These are phyloP conservation scores for Phanerodontia chrysosporium DNA, from an alignment of 768 basidiomycete species.

Conservation along the genomic window DNA sequence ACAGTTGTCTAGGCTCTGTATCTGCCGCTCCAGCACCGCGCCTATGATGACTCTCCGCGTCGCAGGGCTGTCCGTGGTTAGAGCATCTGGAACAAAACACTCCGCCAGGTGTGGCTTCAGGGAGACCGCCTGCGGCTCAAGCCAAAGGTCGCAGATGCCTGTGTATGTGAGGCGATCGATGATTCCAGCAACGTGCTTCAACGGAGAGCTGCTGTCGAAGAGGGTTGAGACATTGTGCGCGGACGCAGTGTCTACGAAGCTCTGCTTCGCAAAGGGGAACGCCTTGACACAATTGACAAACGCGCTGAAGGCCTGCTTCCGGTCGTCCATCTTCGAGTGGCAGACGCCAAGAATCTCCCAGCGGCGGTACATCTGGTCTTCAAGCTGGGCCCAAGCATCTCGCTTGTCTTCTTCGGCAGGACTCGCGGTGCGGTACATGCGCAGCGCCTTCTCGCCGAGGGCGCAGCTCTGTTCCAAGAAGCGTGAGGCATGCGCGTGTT, in stretches of 20 bases:
- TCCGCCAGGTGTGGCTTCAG: constrained; percentile 25
- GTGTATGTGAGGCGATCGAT: constrained; percentile 66
- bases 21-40: constrained; percentile 58
- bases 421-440: constrained; percentile 17
- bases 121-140: constrained; percentile 46
- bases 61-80: background rate
- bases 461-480: constrained; percentile 63
- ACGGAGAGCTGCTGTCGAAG: constrained; percentile 37
- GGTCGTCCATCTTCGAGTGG: constrained; percentile 72
- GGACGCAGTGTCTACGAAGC: constrained; percentile 34
- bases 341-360: constrained; percentile 84
- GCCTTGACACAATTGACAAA: constrained; percentile 46
- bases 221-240: constrained; percentile 25
- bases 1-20: constrained; percentile 48
- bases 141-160: constrained; percentile 61
- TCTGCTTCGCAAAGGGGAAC: constrained; percentile 45
- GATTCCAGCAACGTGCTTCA: constrained; percentile 55
- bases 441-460: constrained; percentile 43
- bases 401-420: constrained; percentile 23
- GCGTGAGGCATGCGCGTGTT: constrained; percentile 58
- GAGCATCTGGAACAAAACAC: background rate
- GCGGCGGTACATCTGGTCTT: constrained; percentile 62
- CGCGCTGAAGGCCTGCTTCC: constrained; percentile 66
- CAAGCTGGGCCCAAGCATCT: constrained; percentile 53
- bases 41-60: constrained; percentile 35